These are phyloP conservation scores for Lathyrus tuberosus DNA, from an alignment of 306 rosid genomes.

Conservation along the genomic window DNA sequence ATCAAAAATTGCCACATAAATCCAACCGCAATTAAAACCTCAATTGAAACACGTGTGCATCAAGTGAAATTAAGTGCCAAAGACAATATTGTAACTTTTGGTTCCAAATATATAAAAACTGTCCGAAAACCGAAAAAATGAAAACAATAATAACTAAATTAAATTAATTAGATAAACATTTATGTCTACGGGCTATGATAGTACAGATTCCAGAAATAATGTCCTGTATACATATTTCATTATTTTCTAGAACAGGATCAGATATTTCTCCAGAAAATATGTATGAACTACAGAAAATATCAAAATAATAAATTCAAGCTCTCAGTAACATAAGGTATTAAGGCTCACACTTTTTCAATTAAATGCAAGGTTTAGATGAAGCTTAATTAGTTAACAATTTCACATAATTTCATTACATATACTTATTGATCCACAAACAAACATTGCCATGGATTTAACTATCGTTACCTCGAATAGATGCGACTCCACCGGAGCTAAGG, in stretches of 20 bases:
- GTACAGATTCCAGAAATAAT: not conserved
- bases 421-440: constrained; percentile 12
- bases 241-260: not conserved
- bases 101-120: constrained; percentile 22
- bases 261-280: constrained; percentile 9
- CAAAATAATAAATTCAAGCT: constrained; percentile 14
- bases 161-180: not conserved
- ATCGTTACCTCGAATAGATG: constrained; percentile 62
- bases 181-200: not conserved
- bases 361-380: not conserved
- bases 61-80: constrained; percentile 9
- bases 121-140: constrained; percentile 15
- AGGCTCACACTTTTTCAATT: not conserved
- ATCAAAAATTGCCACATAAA: not conserved
- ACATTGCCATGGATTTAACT: not conserved
- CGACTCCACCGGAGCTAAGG: constrained; percentile 61
- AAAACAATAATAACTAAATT: constrained; percentile 10
- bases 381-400: constrained; percentile 1
- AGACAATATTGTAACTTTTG: constrained; percentile 12
- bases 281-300: constrained; percentile 7
- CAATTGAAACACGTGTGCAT: not conserved
- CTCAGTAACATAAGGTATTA: constrained; percentile 10
- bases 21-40: not conserved
- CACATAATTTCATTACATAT: constrained; percentile 1
- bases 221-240: not conserved